Percentiles rank a stretch among this genome's conserved stretches.
phyloP scores from a whole-genome alignment of 1,139 yeast species.

The Blastobotrys illinoisensis region DNA sequence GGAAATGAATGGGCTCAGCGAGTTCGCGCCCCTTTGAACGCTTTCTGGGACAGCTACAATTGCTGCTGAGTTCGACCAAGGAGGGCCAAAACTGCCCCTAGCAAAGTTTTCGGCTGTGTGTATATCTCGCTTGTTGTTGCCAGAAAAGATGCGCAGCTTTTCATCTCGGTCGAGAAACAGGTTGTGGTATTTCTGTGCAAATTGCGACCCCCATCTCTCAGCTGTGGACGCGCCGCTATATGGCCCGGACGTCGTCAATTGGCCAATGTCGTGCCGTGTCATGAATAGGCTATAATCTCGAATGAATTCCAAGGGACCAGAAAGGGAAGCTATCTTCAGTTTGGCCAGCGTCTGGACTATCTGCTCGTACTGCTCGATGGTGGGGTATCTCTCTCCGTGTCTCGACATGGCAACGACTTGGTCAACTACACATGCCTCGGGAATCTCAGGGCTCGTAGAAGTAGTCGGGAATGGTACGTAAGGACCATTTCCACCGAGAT shows the following conservation, averaged over 20 bases:
- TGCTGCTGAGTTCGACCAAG: neutral
- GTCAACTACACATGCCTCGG: slow-evolving; percentile 12
- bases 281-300: slow-evolving; percentile 12
- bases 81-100: slow-evolving; percentile 12
- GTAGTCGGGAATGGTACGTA: slow-evolving; percentile 41
- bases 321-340: slow-evolving; percentile 5
- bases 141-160: slow-evolving; percentile 15
- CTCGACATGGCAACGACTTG: slow-evolving; percentile 19
- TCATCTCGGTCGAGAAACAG: slow-evolving; percentile 2
- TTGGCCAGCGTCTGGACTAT: slow-evolving; percentile 2
- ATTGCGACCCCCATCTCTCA: slow-evolving; percentile 9
- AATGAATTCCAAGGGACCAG: slow-evolving; percentile 17
- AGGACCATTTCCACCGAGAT: slow-evolving; percentile 12
- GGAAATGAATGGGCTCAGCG: slow-evolving; percentile 11
- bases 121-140: slow-evolving; percentile 13
- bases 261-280: slow-evolving; percentile 10
- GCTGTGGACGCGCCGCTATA: slow-evolving; percentile 15
- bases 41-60: slow-evolving; percentile 7
- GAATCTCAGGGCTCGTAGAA: slow-evolving; percentile 30
- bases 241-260: slow-evolving; percentile 16
- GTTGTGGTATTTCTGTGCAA: slow-evolving; percentile 9
- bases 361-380: slow-evolving; percentile 6
- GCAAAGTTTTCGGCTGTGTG: slow-evolving; percentile 17
- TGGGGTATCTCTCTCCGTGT: slow-evolving; percentile 20
- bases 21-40: slow-evolving; percentile 9